Conservation (phyloP, 2,329 filamentous ascomycete genomes). For the Trichoderma koningiopsis region DNA sequence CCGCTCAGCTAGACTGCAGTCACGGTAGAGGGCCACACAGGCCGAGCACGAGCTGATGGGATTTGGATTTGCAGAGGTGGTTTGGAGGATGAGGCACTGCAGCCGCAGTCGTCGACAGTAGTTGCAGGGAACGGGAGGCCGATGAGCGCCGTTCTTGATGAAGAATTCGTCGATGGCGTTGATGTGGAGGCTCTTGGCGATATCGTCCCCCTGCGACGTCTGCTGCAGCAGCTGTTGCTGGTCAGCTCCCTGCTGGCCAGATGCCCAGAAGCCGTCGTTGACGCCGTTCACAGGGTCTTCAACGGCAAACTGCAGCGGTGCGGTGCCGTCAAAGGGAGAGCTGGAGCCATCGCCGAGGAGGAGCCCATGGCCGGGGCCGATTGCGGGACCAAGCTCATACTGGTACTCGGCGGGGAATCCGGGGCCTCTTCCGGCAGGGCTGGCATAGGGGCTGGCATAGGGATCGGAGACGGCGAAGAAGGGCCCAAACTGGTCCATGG, state of each 20-base stretch:
- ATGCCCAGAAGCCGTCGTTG: background rate
- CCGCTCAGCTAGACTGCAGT: constrained; percentile 50
- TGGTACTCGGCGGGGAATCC: constrained; percentile 9
- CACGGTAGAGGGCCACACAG: constrained; percentile 52
- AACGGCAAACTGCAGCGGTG: background rate
- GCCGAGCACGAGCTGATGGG: constrained; percentile 52
- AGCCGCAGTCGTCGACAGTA: constrained; percentile 49
- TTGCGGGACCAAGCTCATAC: constrained; percentile 14
- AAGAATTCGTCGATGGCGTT: constrained; percentile 42
- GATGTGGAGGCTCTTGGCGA: background rate
- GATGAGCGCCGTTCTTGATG: constrained; percentile 45
- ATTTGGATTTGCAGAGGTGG: constrained; percentile 51
- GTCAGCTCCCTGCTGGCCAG: background rate
- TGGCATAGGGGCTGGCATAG: constrained; percentile 1
- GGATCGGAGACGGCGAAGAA: constrained; percentile 15
- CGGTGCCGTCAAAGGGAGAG: constrained; percentile 17
- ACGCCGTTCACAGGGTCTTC: background rate
- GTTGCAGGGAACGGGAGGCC: constrained; percentile 46
- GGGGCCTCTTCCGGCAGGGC: constrained; percentile 15
- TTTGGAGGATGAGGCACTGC: constrained; percentile 52
- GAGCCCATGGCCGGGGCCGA: background rate
- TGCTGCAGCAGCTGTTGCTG: background rate
- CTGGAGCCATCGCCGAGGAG: constrained; percentile 2
- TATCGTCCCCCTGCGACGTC: background rate
- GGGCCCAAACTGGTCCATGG: constrained; percentile 14